Percentiles rank a stretch among this genome's conserved stretches.
Evolutionary conservation across 768 basidiomycete species (phyloP).

Genomic region (Sporobolomyces phaffii): DNA sequence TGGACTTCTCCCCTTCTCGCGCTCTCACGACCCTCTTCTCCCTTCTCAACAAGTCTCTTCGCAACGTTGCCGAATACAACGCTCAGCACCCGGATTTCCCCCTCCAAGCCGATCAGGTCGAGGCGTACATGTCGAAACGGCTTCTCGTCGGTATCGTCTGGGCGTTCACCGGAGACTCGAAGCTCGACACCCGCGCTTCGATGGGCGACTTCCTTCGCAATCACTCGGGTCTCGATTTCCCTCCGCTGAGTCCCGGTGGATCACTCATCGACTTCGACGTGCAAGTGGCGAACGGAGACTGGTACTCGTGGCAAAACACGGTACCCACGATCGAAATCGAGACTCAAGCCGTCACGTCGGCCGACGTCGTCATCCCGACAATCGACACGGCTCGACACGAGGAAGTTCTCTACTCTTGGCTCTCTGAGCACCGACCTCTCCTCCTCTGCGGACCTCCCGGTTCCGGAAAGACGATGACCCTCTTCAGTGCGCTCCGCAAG

Average conservation of each 20-base stretch:
- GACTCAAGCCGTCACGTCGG: conserved; percentile 86
- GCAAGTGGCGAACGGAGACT: conserved; percentile 73
- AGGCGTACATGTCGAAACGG: conserved; percentile 84
- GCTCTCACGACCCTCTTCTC: conserved; percentile 95
- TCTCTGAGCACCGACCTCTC: conserved; percentile 95
- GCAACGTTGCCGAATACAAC: conserved; percentile 91
- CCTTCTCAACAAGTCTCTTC: conserved; percentile 87
- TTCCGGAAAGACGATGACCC: conserved; percentile 98
- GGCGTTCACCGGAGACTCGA: conserved; percentile 97
- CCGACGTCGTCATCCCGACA: conserved; percentile 95
- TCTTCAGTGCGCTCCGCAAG: conserved; percentile 95
- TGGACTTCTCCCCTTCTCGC: conserved; percentile 91
- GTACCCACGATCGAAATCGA: conserved; percentile 96
- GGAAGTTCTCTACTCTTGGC: conserved; percentile 96
- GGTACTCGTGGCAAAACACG: conserved; percentile 83
- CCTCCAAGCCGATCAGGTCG: conserved; percentile 70
- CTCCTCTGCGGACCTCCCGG: conserved; percentile 99
- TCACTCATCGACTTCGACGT: conserved; percentile 96
- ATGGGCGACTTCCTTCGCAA: conserved; percentile 81
- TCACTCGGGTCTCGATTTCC: conserved; percentile 83
- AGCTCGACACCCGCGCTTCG: conserved; percentile 75
- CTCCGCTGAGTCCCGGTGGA: conserved; percentile 63
- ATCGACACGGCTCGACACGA: conserved; percentile 98
- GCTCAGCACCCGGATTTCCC: conserved; percentile 92
- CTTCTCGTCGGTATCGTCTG: conserved; percentile 87